Evolutionary conservation across 805 yeast species (phyloP), one percentile per base, ranked within the genome.

Genomic region (Saccharomycopsis javanensis): DNA sequence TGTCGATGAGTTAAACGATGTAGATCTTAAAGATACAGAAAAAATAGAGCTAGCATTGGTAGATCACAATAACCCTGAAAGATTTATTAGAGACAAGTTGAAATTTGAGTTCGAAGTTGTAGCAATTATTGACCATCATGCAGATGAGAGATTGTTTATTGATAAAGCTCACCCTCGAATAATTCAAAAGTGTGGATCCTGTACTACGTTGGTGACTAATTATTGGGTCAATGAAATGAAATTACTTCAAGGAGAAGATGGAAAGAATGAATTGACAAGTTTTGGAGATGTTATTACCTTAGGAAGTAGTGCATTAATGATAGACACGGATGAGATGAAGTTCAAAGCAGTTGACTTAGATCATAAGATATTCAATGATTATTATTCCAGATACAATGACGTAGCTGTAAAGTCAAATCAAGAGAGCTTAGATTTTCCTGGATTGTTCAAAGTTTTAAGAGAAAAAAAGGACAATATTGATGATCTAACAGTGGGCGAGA

Each of bases 91-190:
- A 16, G 15, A 20, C 18, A 25, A 42, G 23, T 20, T 42, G 13
- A 58, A 65, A 7, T 67, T 67, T 50, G 64, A 72, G 11, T 55
- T 66, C 2, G 59, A 62, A 7, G 81, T 86, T 0, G 68, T 69
- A 1, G 84, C 83, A 0, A 80, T 94, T 5, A 79, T 94, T 27
- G 99, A 92, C 67, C 99, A 92, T 67, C 99, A 92, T 67, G 85
- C 77, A 16, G 96, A 91, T 64, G 86, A 83, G 61, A 71, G 71
- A 0, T 68, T 70, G 7, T 80, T 74, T 62, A 37, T 62, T 16
- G 72, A 79, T 50, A 82, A 82, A 0, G 48, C 23, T 20, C 55
- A 55, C 1, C 97, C 97, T 0, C 70, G 94, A 55, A 70, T 85
- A 1, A 74, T 91, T 50, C 68, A 72, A 50, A 70, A 75, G 2